A percentile compares a stretch with the other conserved stretches of the same genome.
Conservation (phyloP, 164 flowering plant species). For the Stephania yunnanensis region DNA sequence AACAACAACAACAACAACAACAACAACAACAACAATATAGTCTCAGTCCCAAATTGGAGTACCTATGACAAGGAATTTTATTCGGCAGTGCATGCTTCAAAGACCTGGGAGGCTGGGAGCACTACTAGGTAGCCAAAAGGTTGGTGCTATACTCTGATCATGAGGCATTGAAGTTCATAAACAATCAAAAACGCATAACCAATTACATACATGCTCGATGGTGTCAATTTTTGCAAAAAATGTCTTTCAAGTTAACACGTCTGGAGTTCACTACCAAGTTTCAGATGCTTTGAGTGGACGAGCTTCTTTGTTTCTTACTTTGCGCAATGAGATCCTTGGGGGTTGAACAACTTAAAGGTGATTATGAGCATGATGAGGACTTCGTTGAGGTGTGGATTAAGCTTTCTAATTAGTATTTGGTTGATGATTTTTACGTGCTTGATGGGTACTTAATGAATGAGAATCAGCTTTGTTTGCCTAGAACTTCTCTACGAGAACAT, state of each 20-base stretch:
- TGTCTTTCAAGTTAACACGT: neutral
- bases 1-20: too few species aligned
- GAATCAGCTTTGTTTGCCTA: constrained; percentile 1
- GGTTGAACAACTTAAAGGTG: constrained; percentile 9
- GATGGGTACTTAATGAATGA: constrained; percentile 13
- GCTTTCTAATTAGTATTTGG: neutral
- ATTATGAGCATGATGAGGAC: constrained; percentile 5
- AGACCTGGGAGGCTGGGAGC: constrained; percentile 8
- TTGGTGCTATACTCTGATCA: constrained; percentile 3
- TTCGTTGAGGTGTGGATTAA: constrained; percentile 2
- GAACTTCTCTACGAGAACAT: neutral
- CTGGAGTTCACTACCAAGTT: neutral
- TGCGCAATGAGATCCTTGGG: constrained; percentile 10
- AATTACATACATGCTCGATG: constrained; percentile 10
- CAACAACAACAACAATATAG: too few species aligned
- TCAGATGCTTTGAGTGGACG: constrained; percentile 15
- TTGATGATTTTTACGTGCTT: neutral
- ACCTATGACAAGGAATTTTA: constrained; percentile 14
- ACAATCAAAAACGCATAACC: neutral
- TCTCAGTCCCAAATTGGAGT: too few species aligned
- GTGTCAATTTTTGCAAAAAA: constrained; percentile 3
- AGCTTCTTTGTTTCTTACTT: neutral
- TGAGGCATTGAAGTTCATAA: constrained; percentile 8
- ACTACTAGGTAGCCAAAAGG: neutral
- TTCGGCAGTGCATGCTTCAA: neutral